These are phyloP conservation scores for Bauhinia variegata DNA, from an alignment of 306 rosid species.

Conservation along the genomic window DNA sequence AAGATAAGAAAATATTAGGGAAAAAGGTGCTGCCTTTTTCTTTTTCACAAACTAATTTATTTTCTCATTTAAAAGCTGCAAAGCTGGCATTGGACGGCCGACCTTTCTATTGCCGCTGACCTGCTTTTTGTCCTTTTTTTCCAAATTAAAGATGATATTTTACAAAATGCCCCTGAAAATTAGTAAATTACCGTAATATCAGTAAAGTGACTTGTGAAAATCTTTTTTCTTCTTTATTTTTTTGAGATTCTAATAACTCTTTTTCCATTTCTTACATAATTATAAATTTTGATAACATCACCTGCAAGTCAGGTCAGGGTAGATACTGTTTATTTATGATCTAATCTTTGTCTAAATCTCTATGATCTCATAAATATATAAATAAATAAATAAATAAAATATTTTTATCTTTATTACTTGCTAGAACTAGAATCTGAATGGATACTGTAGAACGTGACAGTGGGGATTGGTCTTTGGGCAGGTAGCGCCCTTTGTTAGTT, in stretches of 20 bases:
- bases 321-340: not conserved
- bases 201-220: conserved; percentile 6
- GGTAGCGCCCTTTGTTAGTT: conserved; percentile 40
- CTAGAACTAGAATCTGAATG: conserved; percentile 26
- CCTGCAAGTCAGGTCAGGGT: conserved; percentile 32
- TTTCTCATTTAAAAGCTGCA: conserved; percentile 67
- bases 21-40: conserved; percentile 38
- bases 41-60: conserved; percentile 41
- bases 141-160: not conserved
- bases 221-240: not conserved
- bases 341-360: no score
- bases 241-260: not conserved
- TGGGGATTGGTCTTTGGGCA: conserved; percentile 43
- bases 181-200: conserved; percentile 35
- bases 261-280: no score
- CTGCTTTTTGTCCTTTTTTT: conserved; percentile 73
- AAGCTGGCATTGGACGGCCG: conserved; percentile 59
- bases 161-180: conserved; percentile 10
- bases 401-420: conserved; percentile 13
- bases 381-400: not conserved
- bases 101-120: conserved; percentile 77
- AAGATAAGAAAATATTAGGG: conserved; percentile 28
- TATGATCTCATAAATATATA: conserved; percentile 10
- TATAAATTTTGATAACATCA: not conserved
- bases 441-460: conserved; percentile 47